Base-by-base conservation (phyloP, 1,284 basidiomycete species). In the Trametes versicolor region DNA sequence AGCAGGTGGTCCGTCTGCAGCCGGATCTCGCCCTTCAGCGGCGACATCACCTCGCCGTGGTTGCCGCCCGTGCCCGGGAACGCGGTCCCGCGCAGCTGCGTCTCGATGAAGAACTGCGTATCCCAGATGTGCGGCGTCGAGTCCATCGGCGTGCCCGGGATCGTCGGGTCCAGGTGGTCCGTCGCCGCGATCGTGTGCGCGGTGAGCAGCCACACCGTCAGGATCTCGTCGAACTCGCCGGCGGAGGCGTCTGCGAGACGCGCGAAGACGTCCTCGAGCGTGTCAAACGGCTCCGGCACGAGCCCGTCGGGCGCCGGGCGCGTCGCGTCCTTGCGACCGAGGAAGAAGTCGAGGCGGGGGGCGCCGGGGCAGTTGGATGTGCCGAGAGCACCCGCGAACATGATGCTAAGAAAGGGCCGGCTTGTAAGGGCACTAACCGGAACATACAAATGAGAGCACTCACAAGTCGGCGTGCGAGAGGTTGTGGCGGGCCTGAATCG, bases 171-270 rank as follows among this genome's bases (percentile, higher is more conserved):
- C 34, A 70, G 66, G 55, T 66, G 62, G 59, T 73, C 70, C 53
- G 70, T 56, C 19, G 66, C 68, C n/a, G 65, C 71, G 68, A 69
- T 64, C 25, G 70, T 68, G 68, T 72, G 70, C 70, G 70, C 67
- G 27, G 80, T 76, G 25, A 83, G 76, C 53, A 83, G 76, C 32
- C 79, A 80, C 43, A 84, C 78, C 37, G 81, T 76, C 68, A 83
- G 81, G 37, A 70, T 72, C 10, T 81, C 71, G 55, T 68, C 71
- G 72, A 84, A 71, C 32, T 66, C 68, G 48, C 66, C 66, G 29
- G 36, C 49, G 21, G 59, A 61, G 23, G 70, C 73, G 43, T 75
- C 74, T 17, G 51, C 57, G 58, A 75, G 65, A 39, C 74, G 73
- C 21, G 64, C 69, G 52, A 75, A 62, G 61, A 74, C 71, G 37